These are phyloP conservation scores for Stagonosporopsis vannaccii DNA, from an alignment of 2,329 filamentous ascomycete genomes.

Conservation along the genomic window DNA sequence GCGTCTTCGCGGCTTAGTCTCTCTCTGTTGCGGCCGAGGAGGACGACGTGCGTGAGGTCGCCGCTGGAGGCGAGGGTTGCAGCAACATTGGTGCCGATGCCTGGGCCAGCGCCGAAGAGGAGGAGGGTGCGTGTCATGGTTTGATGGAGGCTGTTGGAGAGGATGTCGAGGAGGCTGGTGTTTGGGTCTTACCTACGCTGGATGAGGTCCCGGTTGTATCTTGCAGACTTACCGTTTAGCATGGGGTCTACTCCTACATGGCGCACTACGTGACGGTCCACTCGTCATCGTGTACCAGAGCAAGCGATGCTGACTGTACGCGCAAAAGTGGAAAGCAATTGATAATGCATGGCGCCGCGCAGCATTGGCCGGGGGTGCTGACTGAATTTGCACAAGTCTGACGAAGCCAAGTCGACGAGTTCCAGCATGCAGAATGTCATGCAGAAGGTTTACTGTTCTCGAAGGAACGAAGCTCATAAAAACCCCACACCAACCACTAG, in stretches of 20 bases:
- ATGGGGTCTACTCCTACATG: neutral
- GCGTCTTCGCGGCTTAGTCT: constrained; percentile 51
- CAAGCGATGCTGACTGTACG: neutral
- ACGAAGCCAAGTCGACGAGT: neutral
- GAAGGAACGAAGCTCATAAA: neutral
- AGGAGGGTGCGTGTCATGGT: constrained; percentile 38
- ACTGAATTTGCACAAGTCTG: neutral
- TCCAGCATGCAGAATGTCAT: neutral
- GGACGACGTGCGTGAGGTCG: constrained; percentile 56
- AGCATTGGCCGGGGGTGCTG: neutral
- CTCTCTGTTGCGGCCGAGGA: constrained; percentile 55
- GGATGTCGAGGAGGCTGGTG: neutral
- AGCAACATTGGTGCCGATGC: constrained; percentile 56
- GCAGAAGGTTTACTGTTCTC: neutral
- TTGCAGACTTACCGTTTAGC: neutral
- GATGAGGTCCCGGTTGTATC: neutral
- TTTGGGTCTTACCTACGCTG: neutral
- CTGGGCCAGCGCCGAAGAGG: constrained; percentile 58
- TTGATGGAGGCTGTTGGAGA: neutral
- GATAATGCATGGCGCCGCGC: neutral
- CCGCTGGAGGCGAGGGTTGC: constrained; percentile 53
- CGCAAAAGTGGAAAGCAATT: neutral
- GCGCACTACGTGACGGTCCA: neutral
- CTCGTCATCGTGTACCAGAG: neutral
- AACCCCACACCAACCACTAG: constrained; percentile 2